These are phyloP conservation scores for Mytilinidion resinicola DNA, from an alignment of 495 filamentous ascomycete species.

Conservation along the genomic window DNA sequence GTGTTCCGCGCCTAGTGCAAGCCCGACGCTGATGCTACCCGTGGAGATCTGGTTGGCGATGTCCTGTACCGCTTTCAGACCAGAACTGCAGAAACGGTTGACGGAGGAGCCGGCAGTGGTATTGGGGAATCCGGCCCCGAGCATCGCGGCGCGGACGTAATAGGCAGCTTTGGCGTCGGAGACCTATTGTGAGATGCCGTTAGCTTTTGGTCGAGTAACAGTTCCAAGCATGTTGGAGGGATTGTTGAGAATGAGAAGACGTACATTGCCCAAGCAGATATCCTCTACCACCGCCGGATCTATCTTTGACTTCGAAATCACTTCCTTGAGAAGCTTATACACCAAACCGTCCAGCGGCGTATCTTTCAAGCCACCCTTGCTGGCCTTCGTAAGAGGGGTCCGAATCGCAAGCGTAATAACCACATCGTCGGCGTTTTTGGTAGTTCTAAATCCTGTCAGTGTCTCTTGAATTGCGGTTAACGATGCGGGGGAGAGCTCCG, in stretches of 20 bases:
- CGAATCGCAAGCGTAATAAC: conserved; percentile 88
- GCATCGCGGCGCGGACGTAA: conserved; percentile 78
- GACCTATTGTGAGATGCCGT: conserved; percentile 48
- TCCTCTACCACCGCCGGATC: conserved; percentile 84
- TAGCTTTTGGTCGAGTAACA: no score
- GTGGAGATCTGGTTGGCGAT: conserved; percentile 81
- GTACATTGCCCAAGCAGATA: conserved; percentile 85
- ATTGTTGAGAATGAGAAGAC: conserved; percentile 21
- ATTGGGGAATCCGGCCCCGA: conserved; percentile 91
- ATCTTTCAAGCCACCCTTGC: conserved; percentile 91
- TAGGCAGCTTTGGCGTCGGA: conserved; percentile 81
- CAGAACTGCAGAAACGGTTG: conserved; percentile 96
- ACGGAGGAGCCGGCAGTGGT: conserved; percentile 71
- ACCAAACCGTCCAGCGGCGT: conserved; percentile 81
- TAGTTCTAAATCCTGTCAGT: conserved; percentile 52
- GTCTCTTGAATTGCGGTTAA: conserved; percentile 5
- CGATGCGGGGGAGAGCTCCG: neutral
- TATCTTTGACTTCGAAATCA: conserved; percentile 64
- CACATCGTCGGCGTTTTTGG: conserved; percentile 92
- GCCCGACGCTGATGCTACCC: conserved; percentile 77
- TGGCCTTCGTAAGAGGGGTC: conserved; percentile 74
- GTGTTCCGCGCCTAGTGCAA: conserved; percentile 81
- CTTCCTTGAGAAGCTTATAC: conserved; percentile 71
- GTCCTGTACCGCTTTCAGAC: conserved; percentile 88
- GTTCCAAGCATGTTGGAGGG: neutral